Percentiles rank a stretch among this genome's conserved stretches.
Evolutionary conservation across 139 green algal genomes (phyloP).

Genomic region (Chlamydomonas incerta): DNA sequence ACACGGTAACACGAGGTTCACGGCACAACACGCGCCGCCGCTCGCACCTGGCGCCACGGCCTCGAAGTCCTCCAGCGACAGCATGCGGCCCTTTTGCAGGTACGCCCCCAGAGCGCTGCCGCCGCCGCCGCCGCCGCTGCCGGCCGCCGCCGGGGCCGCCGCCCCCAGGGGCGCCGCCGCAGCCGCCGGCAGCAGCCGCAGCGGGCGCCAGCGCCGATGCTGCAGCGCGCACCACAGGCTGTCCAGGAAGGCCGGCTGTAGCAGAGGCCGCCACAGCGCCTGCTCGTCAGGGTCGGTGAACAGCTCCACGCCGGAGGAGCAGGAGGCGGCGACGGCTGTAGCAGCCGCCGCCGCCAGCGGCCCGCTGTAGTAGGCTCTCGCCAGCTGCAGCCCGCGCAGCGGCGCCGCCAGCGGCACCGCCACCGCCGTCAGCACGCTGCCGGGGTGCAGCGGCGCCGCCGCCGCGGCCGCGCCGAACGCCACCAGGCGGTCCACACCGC

Average conservation of each 20-base stretch:
- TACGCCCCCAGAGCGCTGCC: conserved; percentile 20
- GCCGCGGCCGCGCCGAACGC: background rate
- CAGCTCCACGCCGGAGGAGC: background rate
- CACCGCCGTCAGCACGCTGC: conserved; percentile 19
- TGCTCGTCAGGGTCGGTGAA: conserved; percentile 2
- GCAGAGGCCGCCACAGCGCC: conserved; percentile 59
- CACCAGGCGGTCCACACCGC: background rate
- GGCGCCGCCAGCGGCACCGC: conserved; percentile 26
- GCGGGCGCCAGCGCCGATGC: conserved; percentile 33
- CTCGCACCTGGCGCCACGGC: background rate
- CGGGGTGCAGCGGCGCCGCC: background rate
- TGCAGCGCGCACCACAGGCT: conserved; percentile 56
- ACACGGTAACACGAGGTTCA: no score
- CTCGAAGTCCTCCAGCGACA: background rate
- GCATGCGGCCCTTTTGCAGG: conserved; percentile 18
- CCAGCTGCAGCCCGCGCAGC: conserved; percentile 64
- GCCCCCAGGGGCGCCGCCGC: background rate
- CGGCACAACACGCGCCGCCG: no score
- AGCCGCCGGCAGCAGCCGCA: conserved; percentile 13
- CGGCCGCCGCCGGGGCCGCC: background rate
- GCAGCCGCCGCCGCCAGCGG: conserved; percentile 7
- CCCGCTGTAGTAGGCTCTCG: conserved; percentile 44
- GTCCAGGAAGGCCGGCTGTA: conserved; percentile 61
- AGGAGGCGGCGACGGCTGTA: background rate
- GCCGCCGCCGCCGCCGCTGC: background rate